Evolutionary conservation across 352 stramenopile species (phyloP), one percentile per base, ranked within the genome.

Genomic region (Phytophthora sp.): DNA sequence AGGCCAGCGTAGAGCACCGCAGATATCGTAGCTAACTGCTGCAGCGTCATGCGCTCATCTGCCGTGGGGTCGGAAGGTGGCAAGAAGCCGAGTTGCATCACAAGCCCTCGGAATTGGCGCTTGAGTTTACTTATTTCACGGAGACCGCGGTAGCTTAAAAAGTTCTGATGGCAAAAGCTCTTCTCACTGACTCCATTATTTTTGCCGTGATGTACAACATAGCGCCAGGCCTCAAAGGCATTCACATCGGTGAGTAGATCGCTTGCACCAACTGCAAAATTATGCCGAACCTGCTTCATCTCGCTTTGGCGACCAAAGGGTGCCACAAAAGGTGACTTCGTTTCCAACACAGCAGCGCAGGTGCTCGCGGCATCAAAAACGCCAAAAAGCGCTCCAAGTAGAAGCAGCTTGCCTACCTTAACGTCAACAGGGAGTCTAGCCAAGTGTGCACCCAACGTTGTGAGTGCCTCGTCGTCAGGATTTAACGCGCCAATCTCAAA

Each of bases 361-460:
- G 87, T 89, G 11, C 82, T 80, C 2, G 89, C 69, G 0, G 76
- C 69, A 28, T 88, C 91, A 55, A 84, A 85, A 34, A 95, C 98
- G 15, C 81, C 70, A 53, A 99, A 98, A 10, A 99, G 69, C 41
- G 89, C 86, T 13, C 94, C 97, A 41, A 97, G 92, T 17, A 99
- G 76, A 9, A 99, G 74, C 76, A 99, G 92, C 68, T 99, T 99
- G 23, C 93, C 98, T 17, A 99, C 76, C 65, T 97, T 89, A 15
- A 97, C 93, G 73, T 99, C 92, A 6, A 99, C 81, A n/a, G 97
- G 97, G 9, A 99, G 76, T 44, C 89, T 82, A 8, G 95, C 87
- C 13, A 99, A 77, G 52, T 98, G 88, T 0, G 71, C 44, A 6
- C 98, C 98, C 1, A 99, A 82, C 55, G 90, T 83, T 17, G 97